Evolutionary conservation across 192 early-diverging fungal species (phyloP).

Genomic region (Podila verticillata): DNA sequence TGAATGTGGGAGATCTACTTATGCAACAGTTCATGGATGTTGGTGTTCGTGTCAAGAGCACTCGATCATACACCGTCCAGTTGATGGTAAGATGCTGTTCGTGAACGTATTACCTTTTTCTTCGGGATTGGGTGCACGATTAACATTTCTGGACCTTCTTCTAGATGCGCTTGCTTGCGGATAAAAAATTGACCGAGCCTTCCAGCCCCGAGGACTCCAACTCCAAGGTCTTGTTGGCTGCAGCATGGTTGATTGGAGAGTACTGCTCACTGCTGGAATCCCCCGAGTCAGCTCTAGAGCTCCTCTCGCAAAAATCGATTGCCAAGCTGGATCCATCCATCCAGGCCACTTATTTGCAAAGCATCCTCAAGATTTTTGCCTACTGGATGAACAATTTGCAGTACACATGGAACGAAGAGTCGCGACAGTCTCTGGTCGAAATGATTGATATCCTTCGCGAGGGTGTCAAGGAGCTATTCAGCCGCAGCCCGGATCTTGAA

Average conservation of each 20-base stretch:
- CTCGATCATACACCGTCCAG: conserved; percentile 78
- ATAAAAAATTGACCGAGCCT: conserved; percentile 68
- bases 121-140: background rate
- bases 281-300: conserved; percentile 14
- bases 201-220: conserved; percentile 69
- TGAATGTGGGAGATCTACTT: conserved; percentile 77
- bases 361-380: conserved; percentile 74
- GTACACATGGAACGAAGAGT: conserved; percentile 62
- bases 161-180: conserved; percentile 75
- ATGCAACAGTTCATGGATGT: conserved; percentile 88
- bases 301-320: conserved; percentile 37
- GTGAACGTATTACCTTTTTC: background rate
- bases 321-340: conserved; percentile 63
- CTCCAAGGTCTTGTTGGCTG: conserved; percentile 79
- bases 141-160: too few relatives aligned
- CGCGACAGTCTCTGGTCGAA: conserved; percentile 58
- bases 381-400: conserved; percentile 65
- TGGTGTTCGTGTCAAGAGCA: conserved; percentile 86
- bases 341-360: conserved; percentile 77
- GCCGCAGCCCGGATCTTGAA: conserved; percentile 71
- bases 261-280: conserved; percentile 69
- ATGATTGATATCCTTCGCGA: conserved; percentile 57
- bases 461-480: conserved; percentile 57
- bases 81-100: conserved; percentile 65
- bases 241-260: conserved; percentile 93